These are phyloP conservation scores for Heliamphora pulchella DNA, from an alignment of 179 eudicot species.

Conservation along the genomic window DNA sequence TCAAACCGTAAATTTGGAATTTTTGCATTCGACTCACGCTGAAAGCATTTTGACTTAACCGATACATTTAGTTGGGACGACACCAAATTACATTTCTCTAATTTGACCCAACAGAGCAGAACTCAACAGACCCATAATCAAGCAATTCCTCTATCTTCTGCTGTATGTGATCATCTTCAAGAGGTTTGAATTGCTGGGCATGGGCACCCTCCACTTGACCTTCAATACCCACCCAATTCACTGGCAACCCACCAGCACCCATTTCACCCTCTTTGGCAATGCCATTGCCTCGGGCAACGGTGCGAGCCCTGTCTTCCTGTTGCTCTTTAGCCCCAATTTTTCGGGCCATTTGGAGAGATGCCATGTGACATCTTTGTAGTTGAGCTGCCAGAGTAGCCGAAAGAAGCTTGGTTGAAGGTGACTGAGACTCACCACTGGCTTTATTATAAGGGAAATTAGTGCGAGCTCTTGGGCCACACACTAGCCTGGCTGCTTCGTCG, in stretches of 20 bases:
- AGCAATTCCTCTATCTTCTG: conserved; percentile 49
- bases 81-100: not conserved
- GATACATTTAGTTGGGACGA: too few species aligned
- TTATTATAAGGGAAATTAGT: conserved; percentile 44
- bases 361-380: conserved; percentile 54
- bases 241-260: not conserved
- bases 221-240: conserved; percentile 16
- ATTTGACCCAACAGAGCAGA: conserved; percentile 30
- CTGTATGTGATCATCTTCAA: conserved; percentile 46
- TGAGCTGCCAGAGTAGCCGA: conserved; percentile 59
- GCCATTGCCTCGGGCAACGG: not conserved
- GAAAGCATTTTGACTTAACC: too few species aligned
- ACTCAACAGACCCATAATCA: conserved; percentile 35
- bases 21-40: too few species aligned
- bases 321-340: conserved; percentile 14
- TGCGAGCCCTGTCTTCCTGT: conserved; percentile 12
- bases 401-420: conserved; percentile 34
- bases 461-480: conserved; percentile 58
- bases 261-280: conserved; percentile 3
- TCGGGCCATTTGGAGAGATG: conserved; percentile 40
- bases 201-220: conserved; percentile 11
- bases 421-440: conserved; percentile 21
- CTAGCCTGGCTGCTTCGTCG: conserved; percentile 69
- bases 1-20: too few species aligned
- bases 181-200: conserved; percentile 21